Conservation (phyloP, 2,329 filamentous ascomycete genomes). For the Paecilomyces fulvus region DNA sequence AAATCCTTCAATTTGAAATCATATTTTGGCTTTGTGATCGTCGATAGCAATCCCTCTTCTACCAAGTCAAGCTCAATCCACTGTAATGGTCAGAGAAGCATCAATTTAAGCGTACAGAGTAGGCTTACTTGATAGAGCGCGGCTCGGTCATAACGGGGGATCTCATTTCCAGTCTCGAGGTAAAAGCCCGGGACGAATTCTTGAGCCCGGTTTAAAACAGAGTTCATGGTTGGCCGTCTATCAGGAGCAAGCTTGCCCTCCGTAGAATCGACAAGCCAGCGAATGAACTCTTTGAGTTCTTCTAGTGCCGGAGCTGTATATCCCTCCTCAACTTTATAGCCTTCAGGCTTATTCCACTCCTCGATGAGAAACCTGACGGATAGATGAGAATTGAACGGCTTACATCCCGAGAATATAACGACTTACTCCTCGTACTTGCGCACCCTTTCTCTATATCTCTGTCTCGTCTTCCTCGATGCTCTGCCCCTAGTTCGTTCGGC, state of each 20-base stretch:
- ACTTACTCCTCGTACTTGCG: no score
- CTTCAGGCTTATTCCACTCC: no score
- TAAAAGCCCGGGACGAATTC: constrained; percentile 5
- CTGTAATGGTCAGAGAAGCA: constrained; percentile 3
- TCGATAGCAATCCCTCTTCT: neutral
- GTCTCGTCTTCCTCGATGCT: no score
- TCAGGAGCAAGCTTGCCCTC: constrained; percentile 1
- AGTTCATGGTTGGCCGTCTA: constrained; percentile 3
- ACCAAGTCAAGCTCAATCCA: constrained; percentile 6
- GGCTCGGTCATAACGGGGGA: constrained; percentile 1
- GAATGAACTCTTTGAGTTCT: constrained; percentile 4
- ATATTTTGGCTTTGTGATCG: constrained; percentile 1
- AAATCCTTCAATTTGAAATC: constrained; percentile 1
- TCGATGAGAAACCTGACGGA: no score
- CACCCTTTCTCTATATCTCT: no score
- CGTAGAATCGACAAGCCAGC: constrained; percentile 3
- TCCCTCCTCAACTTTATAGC: no score
- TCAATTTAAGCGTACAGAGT: no score
- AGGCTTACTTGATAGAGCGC: constrained; percentile 6
- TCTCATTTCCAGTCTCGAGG: constrained; percentile 2
- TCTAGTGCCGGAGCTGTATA: neutral
- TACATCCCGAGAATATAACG: no score
- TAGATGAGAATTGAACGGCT: no score
- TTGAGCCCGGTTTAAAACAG: constrained; percentile 2
- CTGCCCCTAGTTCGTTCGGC: no score